phyloP scores from a whole-genome alignment of 2,329 filamentous ascomycete genomes.

The Claviceps pusilla region DNA sequence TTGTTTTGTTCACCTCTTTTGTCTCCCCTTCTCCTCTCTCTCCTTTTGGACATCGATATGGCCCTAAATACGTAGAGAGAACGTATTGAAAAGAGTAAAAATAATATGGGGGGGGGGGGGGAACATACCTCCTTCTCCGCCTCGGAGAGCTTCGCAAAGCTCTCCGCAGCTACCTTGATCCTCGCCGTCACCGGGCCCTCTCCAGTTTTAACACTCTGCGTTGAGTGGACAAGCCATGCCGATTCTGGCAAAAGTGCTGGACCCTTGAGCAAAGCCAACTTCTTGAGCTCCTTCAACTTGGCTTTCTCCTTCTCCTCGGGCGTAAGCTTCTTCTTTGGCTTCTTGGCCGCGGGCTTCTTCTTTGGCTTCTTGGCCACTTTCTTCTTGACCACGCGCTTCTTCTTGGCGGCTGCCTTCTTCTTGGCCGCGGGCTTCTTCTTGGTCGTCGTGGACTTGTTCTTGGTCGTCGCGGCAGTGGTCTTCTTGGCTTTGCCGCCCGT shows the following conservation, averaged over 20 bases:
- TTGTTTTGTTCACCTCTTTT: background rate
- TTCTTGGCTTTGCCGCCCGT: slow-evolving; percentile 10
- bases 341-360: slow-evolving; percentile 16
- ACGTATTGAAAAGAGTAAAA: background rate
- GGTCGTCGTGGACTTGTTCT: slow-evolving; percentile 10
- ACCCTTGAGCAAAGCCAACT: slow-evolving; percentile 25
- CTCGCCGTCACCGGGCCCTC: slow-evolving; percentile 6
- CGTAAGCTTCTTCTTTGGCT: slow-evolving; percentile 28
- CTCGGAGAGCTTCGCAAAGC: slow-evolving; percentile 26
- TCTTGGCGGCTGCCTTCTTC: slow-evolving; percentile 17
- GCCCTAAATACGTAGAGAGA: background rate
- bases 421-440: slow-evolving; percentile 10
- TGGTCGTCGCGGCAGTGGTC: too few species aligned
- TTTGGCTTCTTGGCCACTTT: slow-evolving; percentile 13
- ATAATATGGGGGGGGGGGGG: background rate
- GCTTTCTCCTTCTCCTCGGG: slow-evolving; percentile 28
- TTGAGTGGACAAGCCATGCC: slow-evolving; percentile 25
- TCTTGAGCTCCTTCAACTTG: slow-evolving; percentile 22
- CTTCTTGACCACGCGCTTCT: slow-evolving; percentile 10
- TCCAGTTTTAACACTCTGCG: slow-evolving; percentile 14
- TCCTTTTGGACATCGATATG: background rate
- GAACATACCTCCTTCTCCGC: slow-evolving; percentile 29
- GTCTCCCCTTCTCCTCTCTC: background rate
- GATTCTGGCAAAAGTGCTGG: slow-evolving; percentile 18
- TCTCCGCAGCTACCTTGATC: slow-evolving; percentile 15